These are phyloP conservation scores for Ustilago crameri DNA, from an alignment of 1,284 basidiomycete species.

Conservation along the genomic window DNA sequence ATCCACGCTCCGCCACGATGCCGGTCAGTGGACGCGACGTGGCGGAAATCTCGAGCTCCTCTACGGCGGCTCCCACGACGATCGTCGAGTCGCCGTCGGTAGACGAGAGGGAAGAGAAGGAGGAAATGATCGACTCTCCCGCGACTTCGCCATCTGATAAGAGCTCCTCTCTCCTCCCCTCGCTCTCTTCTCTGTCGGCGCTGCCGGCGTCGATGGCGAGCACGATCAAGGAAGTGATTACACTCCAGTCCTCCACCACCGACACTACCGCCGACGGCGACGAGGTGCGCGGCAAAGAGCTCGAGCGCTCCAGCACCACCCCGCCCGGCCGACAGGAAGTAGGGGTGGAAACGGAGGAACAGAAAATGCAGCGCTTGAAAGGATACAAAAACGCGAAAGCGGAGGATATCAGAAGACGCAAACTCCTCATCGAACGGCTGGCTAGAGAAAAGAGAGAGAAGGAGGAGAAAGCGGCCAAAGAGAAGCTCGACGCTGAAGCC, in stretches of 20 bases:
- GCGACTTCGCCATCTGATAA: background rate
- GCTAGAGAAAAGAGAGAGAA: conserved; percentile 13
- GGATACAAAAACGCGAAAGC: conserved; percentile 55
- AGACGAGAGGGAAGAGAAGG: background rate
- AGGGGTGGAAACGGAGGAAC: conserved; percentile 18
- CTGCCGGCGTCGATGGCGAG: conserved; percentile 22
- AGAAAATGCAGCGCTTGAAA: conserved; percentile 28
- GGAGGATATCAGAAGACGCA: conserved; percentile 44
- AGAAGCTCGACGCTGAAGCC: background rate
- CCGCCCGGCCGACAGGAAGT: background rate
- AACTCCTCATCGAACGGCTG: conserved; percentile 26
- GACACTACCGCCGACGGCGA: conserved; percentile 44
- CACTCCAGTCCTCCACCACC: conserved; percentile 7
- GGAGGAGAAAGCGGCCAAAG: conserved; percentile 7
- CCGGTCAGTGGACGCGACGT: background rate
- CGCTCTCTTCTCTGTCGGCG: conserved; percentile 22
- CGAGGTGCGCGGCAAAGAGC: background rate
- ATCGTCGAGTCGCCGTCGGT: background rate
- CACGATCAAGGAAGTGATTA: conserved; percentile 34
- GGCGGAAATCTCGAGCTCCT: background rate
- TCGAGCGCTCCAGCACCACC: conserved; percentile 5
- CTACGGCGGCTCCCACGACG: background rate
- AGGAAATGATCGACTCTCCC: background rate
- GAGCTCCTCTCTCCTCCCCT: conserved; percentile 11
- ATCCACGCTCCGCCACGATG: conserved; percentile 15